A percentile compares a stretch with the other conserved stretches of the same genome.
Conservation (phyloP, 352 stramenopile genomes). For the Blastocystis sp. region DNA sequence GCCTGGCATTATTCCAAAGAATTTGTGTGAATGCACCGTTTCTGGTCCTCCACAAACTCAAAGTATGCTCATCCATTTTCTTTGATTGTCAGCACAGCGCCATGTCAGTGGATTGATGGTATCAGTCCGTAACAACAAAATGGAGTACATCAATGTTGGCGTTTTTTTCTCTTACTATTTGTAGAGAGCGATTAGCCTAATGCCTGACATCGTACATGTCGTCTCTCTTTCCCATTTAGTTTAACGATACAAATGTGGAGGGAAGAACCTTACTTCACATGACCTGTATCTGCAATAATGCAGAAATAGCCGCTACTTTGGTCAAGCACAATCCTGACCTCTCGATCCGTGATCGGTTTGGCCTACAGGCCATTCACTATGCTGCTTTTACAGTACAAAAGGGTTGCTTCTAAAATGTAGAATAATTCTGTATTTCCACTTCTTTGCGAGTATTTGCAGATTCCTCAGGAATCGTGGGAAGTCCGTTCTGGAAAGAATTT, state of each 20-base stretch:
- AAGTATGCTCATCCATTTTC: not conserved
- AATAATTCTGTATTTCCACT: not conserved
- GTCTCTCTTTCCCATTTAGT: not conserved
- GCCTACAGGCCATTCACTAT: conserved; percentile 21
- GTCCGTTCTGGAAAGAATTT: not conserved
- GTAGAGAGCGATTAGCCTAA: conserved; percentile 13
- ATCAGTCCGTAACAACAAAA: not conserved
- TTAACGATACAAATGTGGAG: conserved; percentile 35
- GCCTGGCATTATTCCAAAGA: conserved; percentile 21
- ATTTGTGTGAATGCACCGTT: not conserved
- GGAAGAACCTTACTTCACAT: not conserved
- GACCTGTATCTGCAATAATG: not conserved
- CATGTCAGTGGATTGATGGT: conserved; percentile 6
- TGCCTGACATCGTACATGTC: not conserved
- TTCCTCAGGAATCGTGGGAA: not conserved
- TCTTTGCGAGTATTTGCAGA: not conserved
- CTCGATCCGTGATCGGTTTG: not conserved
- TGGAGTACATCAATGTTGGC: not conserved
- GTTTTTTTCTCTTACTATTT: not conserved
- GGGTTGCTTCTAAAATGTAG: not conserved
- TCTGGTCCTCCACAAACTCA: not conserved
- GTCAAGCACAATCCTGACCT: conserved; percentile 2
- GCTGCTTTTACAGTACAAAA: not conserved
- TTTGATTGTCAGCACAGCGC: not conserved
- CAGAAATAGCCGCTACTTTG: not conserved